Percentiles rank a stretch among this genome's conserved stretches.
Evolutionary conservation across 306 rosid species (phyloP).

Genomic region (Cyamopsis tetragonoloba): DNA sequence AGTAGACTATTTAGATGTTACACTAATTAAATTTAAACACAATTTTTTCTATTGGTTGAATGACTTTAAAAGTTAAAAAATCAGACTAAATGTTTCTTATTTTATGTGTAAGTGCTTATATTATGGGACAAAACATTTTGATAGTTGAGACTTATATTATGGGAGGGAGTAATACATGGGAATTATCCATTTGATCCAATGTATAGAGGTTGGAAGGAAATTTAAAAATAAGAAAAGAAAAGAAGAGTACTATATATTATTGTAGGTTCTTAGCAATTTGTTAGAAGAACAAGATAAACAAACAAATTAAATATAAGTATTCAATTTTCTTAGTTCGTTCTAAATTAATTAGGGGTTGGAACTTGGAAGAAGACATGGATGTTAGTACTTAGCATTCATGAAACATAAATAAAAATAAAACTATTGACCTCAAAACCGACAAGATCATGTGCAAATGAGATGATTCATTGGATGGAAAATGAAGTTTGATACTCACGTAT

Average conservation of each 20-base stretch:
- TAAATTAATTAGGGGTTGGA: slow-evolving; percentile 7
- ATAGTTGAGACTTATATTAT: too few species aligned
- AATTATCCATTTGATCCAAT: slow-evolving; percentile 12
- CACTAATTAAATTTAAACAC: too few species aligned
- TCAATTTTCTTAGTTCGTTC: not conserved
- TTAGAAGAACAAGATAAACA: not conserved
- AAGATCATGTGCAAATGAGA: slow-evolving; percentile 45
- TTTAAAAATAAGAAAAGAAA: too few species aligned
- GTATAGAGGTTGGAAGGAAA: slow-evolving; percentile 13
- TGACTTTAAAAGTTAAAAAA: too few species aligned
- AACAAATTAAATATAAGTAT: not conserved
- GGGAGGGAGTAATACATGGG: too few species aligned
- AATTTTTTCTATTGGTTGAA: too few species aligned
- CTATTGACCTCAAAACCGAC: slow-evolving; percentile 44
- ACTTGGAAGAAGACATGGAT: not conserved
- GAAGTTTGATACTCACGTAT: slow-evolving; percentile 12
- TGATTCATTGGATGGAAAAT: slow-evolving; percentile 31
- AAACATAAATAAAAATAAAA: slow-evolving; percentile 1
- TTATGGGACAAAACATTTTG: too few species aligned
- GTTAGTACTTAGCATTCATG: slow-evolving; percentile 12
- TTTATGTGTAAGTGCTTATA: too few species aligned
- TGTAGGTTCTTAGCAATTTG: slow-evolving; percentile 24
- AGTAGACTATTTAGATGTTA: too few species aligned
- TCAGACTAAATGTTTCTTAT: too few species aligned
- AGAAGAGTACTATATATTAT: too few species aligned